phyloP scores from a whole-genome alignment of 345 rosid genomes.

The Salix koriyanagi region DNA sequence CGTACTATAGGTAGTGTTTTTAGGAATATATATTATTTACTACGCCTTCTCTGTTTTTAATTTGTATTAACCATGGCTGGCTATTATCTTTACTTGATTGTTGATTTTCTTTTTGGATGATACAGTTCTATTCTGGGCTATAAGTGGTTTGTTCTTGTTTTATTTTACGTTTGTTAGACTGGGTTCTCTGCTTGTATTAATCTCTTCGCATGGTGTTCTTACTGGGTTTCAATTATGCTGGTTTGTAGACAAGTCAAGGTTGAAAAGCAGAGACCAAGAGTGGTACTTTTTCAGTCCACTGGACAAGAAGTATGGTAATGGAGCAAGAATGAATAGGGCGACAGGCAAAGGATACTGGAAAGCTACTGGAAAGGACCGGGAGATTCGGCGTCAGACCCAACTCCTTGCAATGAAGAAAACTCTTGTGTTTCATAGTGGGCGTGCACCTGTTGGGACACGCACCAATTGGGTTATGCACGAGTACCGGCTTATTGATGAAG shows the following conservation, averaged over 20 bases:
- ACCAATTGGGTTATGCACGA: conserved; percentile 89
- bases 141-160: background rate
- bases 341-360: conserved; percentile 71
- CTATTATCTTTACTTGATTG: background rate
- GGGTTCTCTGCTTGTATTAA: background rate
- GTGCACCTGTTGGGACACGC: conserved; percentile 54
- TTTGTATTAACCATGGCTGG: background rate
- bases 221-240: background rate
- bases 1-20: background rate
- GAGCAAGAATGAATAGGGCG: conserved; percentile 55
- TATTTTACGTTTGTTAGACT: background rate
- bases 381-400: conserved; percentile 30
- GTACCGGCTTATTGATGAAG: conserved; percentile 58
- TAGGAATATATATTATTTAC: background rate
- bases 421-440: conserved; percentile 59
- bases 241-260: conserved; percentile 40
- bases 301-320: conserved; percentile 76
- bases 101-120: background rate
- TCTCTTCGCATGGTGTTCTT: background rate
- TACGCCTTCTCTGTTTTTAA: background rate
- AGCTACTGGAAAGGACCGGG: conserved; percentile 56
- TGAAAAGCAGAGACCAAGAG: conserved; percentile 70
- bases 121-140: background rate
- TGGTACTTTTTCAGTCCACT: conserved; percentile 75
- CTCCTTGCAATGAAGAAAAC: conserved; percentile 62